Conservation (phyloP, 441 rosid species). For the Metrosideros polymorpha region DNA sequence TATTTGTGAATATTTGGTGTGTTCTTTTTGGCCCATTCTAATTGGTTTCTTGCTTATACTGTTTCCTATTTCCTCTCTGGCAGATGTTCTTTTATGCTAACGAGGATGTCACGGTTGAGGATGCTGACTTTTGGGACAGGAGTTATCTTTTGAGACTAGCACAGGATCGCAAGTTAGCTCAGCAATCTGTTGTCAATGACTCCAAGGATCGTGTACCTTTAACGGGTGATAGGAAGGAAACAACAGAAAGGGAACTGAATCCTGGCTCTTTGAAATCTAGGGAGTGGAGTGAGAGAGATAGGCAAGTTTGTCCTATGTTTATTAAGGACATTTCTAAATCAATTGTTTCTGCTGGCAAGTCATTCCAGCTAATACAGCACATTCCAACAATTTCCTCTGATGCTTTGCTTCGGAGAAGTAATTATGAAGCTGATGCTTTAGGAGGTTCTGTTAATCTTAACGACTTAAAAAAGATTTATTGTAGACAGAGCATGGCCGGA, state of each 20-base stretch:
- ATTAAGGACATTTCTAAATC: slow-evolving; percentile 63
- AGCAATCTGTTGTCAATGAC: slow-evolving; percentile 12
- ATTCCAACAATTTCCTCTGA: slow-evolving; percentile 30
- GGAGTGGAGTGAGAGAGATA: slow-evolving; percentile 34
- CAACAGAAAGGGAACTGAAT: slow-evolving; percentile 26
- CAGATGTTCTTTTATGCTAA: slow-evolving; percentile 84
- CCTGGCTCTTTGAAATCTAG: slow-evolving; percentile 35
- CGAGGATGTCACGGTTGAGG: slow-evolving; percentile 49
- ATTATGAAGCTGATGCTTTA: slow-evolving; percentile 16
- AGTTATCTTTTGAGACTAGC: slow-evolving; percentile 55
- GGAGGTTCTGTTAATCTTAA: slow-evolving; percentile 16
- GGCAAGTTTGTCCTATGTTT: slow-evolving; percentile 59
- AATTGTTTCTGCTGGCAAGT: slow-evolving; percentile 92
- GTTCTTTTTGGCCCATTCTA: not conserved
- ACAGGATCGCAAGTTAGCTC: slow-evolving; percentile 21
- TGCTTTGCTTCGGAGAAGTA: slow-evolving; percentile 21
- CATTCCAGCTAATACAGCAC: slow-evolving; percentile 78
- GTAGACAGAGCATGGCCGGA: slow-evolving; percentile 29
- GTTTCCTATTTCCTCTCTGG: not conserved
- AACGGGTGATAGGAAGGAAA: slow-evolving; percentile 33
- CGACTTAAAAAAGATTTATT: slow-evolving; percentile 8
- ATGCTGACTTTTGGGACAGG: slow-evolving; percentile 95
- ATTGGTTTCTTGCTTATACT: not conserved
- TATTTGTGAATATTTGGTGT: not conserved
- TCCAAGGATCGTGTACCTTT: slow-evolving; percentile 5